Conservation (phyloP, 345 rosid genomes). For the Syzygium grande region DNA sequence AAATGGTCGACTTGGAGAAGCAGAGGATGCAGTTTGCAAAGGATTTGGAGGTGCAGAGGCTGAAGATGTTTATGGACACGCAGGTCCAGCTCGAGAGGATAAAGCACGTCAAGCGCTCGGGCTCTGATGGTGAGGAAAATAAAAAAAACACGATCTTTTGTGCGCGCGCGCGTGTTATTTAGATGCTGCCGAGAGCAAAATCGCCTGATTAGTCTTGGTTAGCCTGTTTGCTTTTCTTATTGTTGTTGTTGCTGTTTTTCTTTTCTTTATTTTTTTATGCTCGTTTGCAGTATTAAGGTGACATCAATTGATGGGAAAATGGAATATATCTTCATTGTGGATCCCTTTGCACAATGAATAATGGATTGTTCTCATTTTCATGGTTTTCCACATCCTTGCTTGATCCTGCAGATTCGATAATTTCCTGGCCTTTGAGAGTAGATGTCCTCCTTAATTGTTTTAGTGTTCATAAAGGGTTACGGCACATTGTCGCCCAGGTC, state of each 20-base stretch:
- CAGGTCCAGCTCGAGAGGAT: constrained; percentile 88
- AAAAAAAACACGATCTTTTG: not conserved
- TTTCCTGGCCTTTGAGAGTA: not conserved
- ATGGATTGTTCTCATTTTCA: not conserved
- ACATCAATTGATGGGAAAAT: not conserved
- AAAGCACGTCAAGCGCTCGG: constrained; percentile 56
- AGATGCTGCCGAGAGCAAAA: not conserved
- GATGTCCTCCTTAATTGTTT: not conserved
- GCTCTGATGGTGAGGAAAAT: constrained; percentile 38
- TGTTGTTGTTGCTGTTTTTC: no score
- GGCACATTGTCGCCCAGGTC: not conserved
- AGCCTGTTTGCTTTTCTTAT: not conserved
- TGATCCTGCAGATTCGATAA: not conserved
- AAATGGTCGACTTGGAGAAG: constrained; percentile 97
- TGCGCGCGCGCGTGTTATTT: not conserved
- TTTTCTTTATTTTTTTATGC: not conserved
- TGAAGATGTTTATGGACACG: constrained; percentile 88
- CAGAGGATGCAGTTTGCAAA: constrained; percentile 93
- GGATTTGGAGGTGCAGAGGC: constrained; percentile 94
- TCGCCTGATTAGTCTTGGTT: not conserved
- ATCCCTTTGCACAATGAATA: not conserved
- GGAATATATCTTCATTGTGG: not conserved
- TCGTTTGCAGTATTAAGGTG: not conserved
- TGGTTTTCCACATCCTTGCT: not conserved
- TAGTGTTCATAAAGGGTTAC: not conserved